A percentile compares a stretch with the other conserved stretches of the same genome.
phyloP scores from a whole-genome alignment of 345 rosid genomes.

The Arabidopsis arenosa region DNA sequence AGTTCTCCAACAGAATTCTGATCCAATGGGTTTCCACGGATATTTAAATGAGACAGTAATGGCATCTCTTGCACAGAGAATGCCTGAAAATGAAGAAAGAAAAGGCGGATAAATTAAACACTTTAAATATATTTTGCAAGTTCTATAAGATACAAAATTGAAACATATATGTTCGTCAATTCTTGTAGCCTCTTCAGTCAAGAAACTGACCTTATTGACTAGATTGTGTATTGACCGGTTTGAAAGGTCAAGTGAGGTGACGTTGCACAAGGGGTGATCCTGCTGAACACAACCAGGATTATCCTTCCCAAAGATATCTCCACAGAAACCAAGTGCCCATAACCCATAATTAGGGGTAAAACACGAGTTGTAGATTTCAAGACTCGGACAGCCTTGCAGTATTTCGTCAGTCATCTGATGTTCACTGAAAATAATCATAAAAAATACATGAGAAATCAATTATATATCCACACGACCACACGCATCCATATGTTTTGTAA shows the following conservation, averaged over 20 bases:
- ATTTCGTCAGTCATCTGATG: constrained; percentile 52
- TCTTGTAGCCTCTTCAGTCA: not conserved
- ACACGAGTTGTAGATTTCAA: constrained; percentile 81
- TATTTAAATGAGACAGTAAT: constrained; percentile 65
- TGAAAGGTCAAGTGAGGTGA: constrained; percentile 81
- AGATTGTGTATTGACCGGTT: constrained; percentile 68
- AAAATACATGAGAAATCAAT: constrained; percentile 19
- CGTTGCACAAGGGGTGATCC: constrained; percentile 55
- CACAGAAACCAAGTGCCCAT: constrained; percentile 95
- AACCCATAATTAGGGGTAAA: constrained; percentile 70
- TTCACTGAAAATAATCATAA: constrained; percentile 55
- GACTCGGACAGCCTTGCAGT: constrained; percentile 61
- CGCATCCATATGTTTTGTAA: not conserved
- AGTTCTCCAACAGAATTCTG: constrained; percentile 62
- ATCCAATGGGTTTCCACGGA: constrained; percentile 71
- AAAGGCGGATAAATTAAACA: constrained; percentile 14
- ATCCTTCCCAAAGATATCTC: constrained; percentile 65
- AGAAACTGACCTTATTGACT: constrained; percentile 64
- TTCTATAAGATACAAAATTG: constrained; percentile 1
- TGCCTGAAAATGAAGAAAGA: constrained; percentile 51
- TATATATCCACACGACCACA: not conserved
- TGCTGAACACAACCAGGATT: constrained; percentile 55
- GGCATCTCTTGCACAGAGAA: constrained; percentile 74
- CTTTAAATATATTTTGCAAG: not conserved
- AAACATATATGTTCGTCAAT: constrained; percentile 3